These are phyloP conservation scores for Aspergillus avenaceus DNA, from an alignment of 495 filamentous ascomycete species.

Conservation along the genomic window DNA sequence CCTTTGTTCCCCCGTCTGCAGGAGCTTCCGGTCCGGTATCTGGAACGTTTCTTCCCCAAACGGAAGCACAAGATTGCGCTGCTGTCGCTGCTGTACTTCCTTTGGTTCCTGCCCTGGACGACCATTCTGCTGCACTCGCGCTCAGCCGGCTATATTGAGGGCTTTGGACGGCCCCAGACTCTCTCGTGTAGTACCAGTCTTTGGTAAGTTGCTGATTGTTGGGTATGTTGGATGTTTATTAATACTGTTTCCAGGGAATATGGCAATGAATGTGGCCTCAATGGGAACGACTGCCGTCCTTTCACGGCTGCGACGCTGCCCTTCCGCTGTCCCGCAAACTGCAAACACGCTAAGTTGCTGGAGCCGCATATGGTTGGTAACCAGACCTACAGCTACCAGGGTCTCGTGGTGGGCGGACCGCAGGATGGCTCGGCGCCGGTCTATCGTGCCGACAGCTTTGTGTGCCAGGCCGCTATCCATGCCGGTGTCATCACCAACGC, in stretches of 20 bases:
- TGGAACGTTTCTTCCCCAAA: conserved; percentile 62
- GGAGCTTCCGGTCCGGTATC: conserved; percentile 58
- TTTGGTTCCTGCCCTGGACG: conserved; percentile 72
- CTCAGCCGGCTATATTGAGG: conserved; percentile 60
- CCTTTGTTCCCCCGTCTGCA: conserved; percentile 69
- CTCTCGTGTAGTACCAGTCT: conserved; percentile 64
- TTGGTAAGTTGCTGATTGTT: conserved; percentile 39
- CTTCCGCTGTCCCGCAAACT: conserved; percentile 80
- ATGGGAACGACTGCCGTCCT: conserved; percentile 77
- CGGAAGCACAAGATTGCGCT: conserved; percentile 54
- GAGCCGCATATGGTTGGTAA: conserved; percentile 73
- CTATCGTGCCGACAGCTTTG: conserved; percentile 80
- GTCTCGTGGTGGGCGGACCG: conserved; percentile 73
- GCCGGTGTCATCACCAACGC: conserved; percentile 64
- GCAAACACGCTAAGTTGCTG: conserved; percentile 58
- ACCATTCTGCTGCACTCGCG: conserved; percentile 61
- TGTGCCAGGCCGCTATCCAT: conserved; percentile 79
- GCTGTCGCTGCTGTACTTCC: conserved; percentile 56
- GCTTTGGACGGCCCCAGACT: conserved; percentile 59
- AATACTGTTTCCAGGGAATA: conserved; percentile 45
- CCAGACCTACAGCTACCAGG: conserved; percentile 63
- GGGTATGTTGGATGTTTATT: not conserved
- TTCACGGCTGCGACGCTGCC: conserved; percentile 65
- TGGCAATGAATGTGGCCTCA: conserved; percentile 71
- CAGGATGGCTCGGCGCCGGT: conserved; percentile 39